phyloP scores from a whole-genome alignment of 2,329 filamentous ascomycete genomes.

The Exophiala calicioides region DNA sequence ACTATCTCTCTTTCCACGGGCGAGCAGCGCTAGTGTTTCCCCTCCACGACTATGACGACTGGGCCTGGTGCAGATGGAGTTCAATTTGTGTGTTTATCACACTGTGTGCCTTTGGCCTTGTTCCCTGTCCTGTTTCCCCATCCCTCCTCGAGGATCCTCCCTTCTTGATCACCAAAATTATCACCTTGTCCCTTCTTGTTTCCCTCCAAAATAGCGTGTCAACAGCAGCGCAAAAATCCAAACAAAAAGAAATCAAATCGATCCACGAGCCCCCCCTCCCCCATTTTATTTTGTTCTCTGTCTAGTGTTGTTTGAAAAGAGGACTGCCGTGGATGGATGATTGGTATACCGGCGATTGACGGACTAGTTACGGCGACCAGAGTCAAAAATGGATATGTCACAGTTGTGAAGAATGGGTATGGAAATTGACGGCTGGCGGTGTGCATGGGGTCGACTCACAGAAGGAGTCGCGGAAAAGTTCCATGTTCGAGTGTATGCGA shows the following conservation, averaged over 20 bases:
- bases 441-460: too few relatives aligned
- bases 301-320: too few relatives aligned
- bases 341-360: too few relatives aligned
- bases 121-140: slow-evolving; percentile 6
- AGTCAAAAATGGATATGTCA: too few relatives aligned
- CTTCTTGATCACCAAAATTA: slow-evolving; percentile 6
- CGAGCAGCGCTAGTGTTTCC: neutral
- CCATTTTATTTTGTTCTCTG: neutral
- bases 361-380: too few relatives aligned
- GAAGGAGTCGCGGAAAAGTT: too few relatives aligned
- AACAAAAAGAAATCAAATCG: slow-evolving; percentile 8
- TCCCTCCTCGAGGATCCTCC: too few relatives aligned
- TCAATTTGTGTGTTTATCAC: slow-evolving; percentile 3
- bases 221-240: slow-evolving; percentile 15
- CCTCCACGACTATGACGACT: slow-evolving; percentile 19
- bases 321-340: too few relatives aligned
- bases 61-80: slow-evolving; percentile 19
- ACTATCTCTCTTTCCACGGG: neutral
- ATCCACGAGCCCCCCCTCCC: neutral
- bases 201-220: slow-evolving; percentile 12
- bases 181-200: neutral
- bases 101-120: slow-evolving; percentile 3
- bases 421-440: too few relatives aligned
- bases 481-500: too few relatives aligned
- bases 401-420: too few relatives aligned